phyloP scores from a whole-genome alignment of 2,329 filamentous ascomycete genomes.

The Ophiosphaerella herpotricha region DNA sequence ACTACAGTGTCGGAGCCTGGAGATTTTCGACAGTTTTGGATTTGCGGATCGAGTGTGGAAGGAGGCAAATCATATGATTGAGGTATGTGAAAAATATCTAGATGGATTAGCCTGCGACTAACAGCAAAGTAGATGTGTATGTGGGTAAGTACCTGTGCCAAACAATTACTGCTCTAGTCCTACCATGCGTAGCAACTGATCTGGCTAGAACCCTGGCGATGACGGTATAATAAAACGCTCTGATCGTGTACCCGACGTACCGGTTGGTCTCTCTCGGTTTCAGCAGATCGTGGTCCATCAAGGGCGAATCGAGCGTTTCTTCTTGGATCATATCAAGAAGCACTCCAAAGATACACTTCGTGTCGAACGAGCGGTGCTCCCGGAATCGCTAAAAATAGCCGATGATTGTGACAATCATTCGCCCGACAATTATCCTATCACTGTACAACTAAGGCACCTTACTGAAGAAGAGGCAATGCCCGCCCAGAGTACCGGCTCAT shows the following conservation, averaged over 20 bases:
- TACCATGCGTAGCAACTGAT: neutral
- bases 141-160: slow-evolving; percentile 35
- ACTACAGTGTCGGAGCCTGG: slow-evolving; percentile 49
- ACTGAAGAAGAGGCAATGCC: slow-evolving; percentile 63
- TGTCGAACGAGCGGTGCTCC: slow-evolving; percentile 63
- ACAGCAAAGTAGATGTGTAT: slow-evolving; percentile 38
- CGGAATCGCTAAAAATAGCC: slow-evolving; percentile 60
- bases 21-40: slow-evolving; percentile 65
- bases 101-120: too few relatives aligned
- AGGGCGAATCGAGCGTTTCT: slow-evolving; percentile 70
- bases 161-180: neutral
- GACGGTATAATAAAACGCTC: slow-evolving; percentile 62
- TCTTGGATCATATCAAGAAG: slow-evolving; percentile 64
- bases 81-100: slow-evolving; percentile 50
- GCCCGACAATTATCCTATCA: slow-evolving; percentile 61
- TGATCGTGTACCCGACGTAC: slow-evolving; percentile 66
- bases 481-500: slow-evolving; percentile 45
- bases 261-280: slow-evolving; percentile 65
- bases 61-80: slow-evolving; percentile 71
- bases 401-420: slow-evolving; percentile 55
- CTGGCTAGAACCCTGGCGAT: slow-evolving; percentile 61
- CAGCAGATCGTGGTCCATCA: slow-evolving; percentile 72
- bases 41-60: slow-evolving; percentile 68
- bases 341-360: slow-evolving; percentile 58
- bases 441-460: slow-evolving; percentile 62